phyloP scores from a whole-genome alignment of 257 asterid species.

The Pogostemon cablin region DNA sequence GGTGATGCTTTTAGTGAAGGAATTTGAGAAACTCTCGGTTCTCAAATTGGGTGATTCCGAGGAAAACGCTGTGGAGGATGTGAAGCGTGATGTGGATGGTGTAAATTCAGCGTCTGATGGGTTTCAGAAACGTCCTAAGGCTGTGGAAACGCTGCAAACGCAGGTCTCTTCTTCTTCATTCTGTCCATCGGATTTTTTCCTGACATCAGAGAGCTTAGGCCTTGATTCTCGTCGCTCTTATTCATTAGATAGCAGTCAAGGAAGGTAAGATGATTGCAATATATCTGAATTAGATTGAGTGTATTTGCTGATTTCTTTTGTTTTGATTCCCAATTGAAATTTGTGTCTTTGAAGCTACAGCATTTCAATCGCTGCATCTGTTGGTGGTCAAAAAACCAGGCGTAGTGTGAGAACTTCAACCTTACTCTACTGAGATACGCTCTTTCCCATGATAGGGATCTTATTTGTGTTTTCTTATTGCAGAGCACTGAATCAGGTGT shows the following conservation, averaged over 20 bases:
- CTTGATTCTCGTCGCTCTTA: conserved; percentile 55
- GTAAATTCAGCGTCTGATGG: conserved; percentile 51
- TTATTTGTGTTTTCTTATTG: conserved; percentile 28
- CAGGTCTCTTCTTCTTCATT: conserved; percentile 60
- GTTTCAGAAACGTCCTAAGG: conserved; percentile 40
- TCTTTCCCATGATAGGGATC: conserved; percentile 22
- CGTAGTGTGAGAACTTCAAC: conserved; percentile 60
- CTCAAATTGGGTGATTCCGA: conserved; percentile 48
- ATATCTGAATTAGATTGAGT: conserved; percentile 1
- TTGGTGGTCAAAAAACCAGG: conserved; percentile 60
- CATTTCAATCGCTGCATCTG: conserved; percentile 53
- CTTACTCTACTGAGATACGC: neutral
- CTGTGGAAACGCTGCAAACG: conserved; percentile 47
- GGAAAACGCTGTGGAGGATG: conserved; percentile 50
- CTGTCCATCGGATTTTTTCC: conserved; percentile 68
- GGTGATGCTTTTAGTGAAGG: conserved; percentile 80
- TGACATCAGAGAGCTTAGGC: conserved; percentile 92
- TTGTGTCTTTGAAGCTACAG: conserved; percentile 45
- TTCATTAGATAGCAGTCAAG: conserved; percentile 75
- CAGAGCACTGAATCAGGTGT: conserved; percentile 80
- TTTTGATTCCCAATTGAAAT: conserved; percentile 32
- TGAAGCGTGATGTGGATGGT: conserved; percentile 39
- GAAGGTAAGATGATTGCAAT: conserved; percentile 56
- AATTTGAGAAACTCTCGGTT: conserved; percentile 70
- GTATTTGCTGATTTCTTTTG: conserved; percentile 6